A percentile compares a stretch with the other conserved stretches of the same genome.
Conservation (phyloP, 2,329 filamentous ascomycete species). For the Fusarium incarnatum region DNA sequence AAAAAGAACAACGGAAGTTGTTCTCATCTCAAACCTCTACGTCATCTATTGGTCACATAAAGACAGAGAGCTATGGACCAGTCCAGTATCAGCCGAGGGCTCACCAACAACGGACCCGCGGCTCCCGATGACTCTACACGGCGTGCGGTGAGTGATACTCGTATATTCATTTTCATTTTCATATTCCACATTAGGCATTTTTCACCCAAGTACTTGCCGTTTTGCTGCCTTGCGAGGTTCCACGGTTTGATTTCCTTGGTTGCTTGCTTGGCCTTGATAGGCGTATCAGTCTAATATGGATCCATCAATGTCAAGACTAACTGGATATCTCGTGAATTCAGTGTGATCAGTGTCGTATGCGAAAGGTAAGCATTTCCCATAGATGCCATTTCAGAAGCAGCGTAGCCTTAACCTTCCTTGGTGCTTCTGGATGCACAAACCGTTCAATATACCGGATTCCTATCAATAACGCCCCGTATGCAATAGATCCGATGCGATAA, state of each 20-base stretch:
- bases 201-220: background rate
- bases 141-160: conserved; percentile 52
- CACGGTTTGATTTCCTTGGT: background rate
- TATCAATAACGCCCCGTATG: conserved; percentile 37
- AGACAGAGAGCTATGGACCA: conserved; percentile 33
- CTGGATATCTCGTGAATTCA: conserved; percentile 35
- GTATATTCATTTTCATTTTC: background rate
- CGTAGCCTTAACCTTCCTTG: conserved; percentile 10
- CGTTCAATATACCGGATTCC: background rate
- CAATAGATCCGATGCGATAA: conserved; percentile 69
- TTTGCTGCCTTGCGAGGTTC: background rate
- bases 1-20: background rate
- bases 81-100: conserved; percentile 19
- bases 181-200: conserved; percentile 16
- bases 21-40: background rate
- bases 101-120: conserved; percentile 44
- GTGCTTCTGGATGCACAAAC: conserved; percentile 1
- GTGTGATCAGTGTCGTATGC: conserved; percentile 60
- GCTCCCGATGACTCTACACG: conserved; percentile 52
- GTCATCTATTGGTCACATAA: background rate
- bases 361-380: conserved; percentile 52
- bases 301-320: conserved; percentile 7
- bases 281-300: background rate
- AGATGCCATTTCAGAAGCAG: conserved; percentile 4
- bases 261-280: background rate